A percentile compares a stretch with the other conserved stretches of the same genome.
These are phyloP conservation scores for Phlegmacium glaucopus DNA, from an alignment of 768 basidiomycete genomes.

Conservation along the genomic window DNA sequence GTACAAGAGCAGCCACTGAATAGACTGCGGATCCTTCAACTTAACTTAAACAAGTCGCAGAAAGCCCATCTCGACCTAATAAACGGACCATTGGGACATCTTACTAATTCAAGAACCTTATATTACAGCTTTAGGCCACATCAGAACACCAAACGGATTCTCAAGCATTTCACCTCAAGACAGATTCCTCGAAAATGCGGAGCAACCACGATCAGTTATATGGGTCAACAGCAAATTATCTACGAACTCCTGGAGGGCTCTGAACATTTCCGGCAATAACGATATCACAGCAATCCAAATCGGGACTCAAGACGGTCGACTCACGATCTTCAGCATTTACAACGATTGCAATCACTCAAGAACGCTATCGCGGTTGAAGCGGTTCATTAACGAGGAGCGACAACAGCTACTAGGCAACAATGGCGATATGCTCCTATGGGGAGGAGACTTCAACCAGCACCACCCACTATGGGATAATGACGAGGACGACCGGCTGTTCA, in stretches of 20 bases:
- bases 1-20: neutral
- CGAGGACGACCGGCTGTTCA: too few species aligned
- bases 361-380: neutral
- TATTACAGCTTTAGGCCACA: conserved; percentile 15
- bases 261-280: conserved; percentile 14
- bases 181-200: neutral
- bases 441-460: too few species aligned
- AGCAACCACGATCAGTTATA: conserved; percentile 11
- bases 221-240: too few species aligned
- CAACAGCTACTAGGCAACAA: neutral
- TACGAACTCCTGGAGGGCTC: conserved; percentile 18
- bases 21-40: conserved; percentile 2
- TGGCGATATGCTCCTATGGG: conserved; percentile 3
- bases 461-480: too few species aligned
- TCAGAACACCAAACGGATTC: neutral
- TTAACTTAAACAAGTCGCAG: conserved; percentile 11
- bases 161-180: neutral
- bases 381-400: neutral
- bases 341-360: conserved; percentile 10
- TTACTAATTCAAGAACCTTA: conserved; percentile 13
- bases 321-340: conserved; percentile 17
- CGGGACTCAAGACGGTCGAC: neutral
- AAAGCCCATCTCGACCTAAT: conserved; percentile 8
- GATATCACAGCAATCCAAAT: conserved; percentile 27
- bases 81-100: conserved; percentile 4